Base-by-base conservation (phyloP, 768 basidiomycete genomes). In the Amanita phalloides region DNA sequence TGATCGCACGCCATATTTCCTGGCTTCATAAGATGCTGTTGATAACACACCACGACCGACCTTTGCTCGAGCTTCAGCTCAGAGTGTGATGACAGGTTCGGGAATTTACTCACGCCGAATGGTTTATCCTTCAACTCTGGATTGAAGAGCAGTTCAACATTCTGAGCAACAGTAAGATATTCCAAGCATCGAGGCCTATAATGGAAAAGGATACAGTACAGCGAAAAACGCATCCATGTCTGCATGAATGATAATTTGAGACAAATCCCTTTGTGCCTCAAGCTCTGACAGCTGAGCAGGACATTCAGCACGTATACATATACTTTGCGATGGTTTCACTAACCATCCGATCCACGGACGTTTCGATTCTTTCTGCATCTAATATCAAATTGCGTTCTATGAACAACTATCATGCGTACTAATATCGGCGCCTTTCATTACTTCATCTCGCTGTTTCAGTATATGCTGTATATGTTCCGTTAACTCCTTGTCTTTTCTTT, bases 191-290 rank as follows among this genome's bases (percentile, higher is more conserved):
- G 28, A 47, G 43, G 25, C 46, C 14, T 28, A 13, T 20, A 30
- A 47, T 25, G 13, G 33, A 32, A 6, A 45, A 30, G 7, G 26
- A 36, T 10, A 45, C 63, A 69, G 49, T 50, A 74, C 74, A 1
- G 88, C 87, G 56, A 77, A 93, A 68, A 95, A 96, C 3, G 91
- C 90, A 64, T 97, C 95, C 81, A 94, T 92, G 61, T 99, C 96
- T 28, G 96, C 83, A 62, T 98, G 93, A 4, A 97, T 88, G 54
- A 99, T 89, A 17, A 69, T 76, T 64, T 94, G 89, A 2, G 77
- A 76, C 26, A 97, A 68, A 63, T 97, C 92, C 43, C 93, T 71
- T 46, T 78, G 72, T 1, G 72, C 67, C 63, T 95, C 91, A 3
- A 95, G 71, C 54, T 86, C 81, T 17, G 70, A 66, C 3, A 94